Evolutionary conservation across 371 early-diverging fungal species (phyloP).

Genomic region (Lichtheimia corymbifera): DNA sequence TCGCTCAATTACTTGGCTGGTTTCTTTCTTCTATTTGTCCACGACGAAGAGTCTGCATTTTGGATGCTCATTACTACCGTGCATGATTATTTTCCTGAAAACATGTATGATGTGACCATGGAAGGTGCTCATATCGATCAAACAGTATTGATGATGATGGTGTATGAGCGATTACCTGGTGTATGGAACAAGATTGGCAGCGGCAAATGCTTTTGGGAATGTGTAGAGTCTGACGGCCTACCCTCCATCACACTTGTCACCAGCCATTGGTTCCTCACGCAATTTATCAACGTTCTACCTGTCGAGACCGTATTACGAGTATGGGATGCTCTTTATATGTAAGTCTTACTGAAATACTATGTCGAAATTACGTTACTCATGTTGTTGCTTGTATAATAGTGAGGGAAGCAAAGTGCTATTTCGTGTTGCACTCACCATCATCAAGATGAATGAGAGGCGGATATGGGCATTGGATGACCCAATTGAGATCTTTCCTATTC

Average conservation of each 20-base stretch:
- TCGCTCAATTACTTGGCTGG: constrained; percentile 83
- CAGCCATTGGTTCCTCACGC: constrained; percentile 83
- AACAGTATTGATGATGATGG: constrained; percentile 67
- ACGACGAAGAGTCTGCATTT: constrained; percentile 78
- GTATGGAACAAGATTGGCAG: constrained; percentile 56
- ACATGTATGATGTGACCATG: constrained; percentile 79
- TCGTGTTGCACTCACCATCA: constrained; percentile 74
- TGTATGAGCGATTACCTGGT: constrained; percentile 60
- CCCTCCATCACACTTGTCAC: constrained; percentile 77
- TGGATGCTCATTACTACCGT: constrained; percentile 80
- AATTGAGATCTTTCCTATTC: constrained; percentile 62
- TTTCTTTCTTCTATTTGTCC: constrained; percentile 71
- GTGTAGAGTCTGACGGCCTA: constrained; percentile 53
- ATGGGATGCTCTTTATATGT: constrained; percentile 84
- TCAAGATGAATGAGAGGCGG: constrained; percentile 69
- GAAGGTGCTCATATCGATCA: constrained; percentile 79
- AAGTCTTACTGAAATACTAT: constrained; percentile 21
- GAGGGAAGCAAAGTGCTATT: constrained; percentile 82
- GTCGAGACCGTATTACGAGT: constrained; percentile 76
- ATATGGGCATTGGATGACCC: constrained; percentile 65
- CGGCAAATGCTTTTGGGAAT: constrained; percentile 56
- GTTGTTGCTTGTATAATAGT: constrained; percentile 18
- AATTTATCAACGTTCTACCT: constrained; percentile 80
- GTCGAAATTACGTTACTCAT: neutral
- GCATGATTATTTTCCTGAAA: constrained; percentile 72